A percentile compares a stretch with the other conserved stretches of the same genome.
phyloP scores from a whole-genome alignment of 805 yeast species.

The Candida ulmi region DNA sequence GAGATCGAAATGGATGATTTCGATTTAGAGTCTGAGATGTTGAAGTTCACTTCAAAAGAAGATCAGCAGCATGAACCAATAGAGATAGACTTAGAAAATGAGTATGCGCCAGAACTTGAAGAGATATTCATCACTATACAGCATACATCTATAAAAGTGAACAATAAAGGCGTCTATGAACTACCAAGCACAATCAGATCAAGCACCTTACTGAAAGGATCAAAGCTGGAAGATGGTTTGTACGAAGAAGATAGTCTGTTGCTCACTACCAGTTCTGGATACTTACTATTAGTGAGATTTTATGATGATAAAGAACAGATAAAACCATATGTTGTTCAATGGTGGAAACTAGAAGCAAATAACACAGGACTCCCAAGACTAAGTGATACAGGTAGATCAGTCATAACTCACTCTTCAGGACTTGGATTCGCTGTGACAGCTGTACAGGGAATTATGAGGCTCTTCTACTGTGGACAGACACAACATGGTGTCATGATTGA shows the following conservation, averaged over 20 bases:
- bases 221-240: conserved; percentile 2
- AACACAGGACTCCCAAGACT: conserved; percentile 14
- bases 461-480: conserved; percentile 32
- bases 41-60: conserved; percentile 9
- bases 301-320: conserved; percentile 17
- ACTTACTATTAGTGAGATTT: conserved; percentile 32
- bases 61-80: background rate
- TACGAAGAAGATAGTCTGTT: conserved; percentile 32
- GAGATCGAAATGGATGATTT: conserved; percentile 16
- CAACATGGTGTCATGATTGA: conserved; percentile 32
- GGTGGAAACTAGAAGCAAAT: conserved; percentile 34
- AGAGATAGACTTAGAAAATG: conserved; percentile 2
- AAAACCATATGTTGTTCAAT: conserved; percentile 41
- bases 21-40: conserved; percentile 16
- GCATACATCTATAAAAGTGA: conserved; percentile 10
- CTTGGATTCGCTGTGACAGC: conserved; percentile 34
- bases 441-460: conserved; percentile 30
- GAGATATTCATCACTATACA: conserved; percentile 12
- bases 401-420: conserved; percentile 34
- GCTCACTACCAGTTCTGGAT: conserved; percentile 33
- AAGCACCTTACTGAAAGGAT: conserved; percentile 13
- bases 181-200: conserved; percentile 14
- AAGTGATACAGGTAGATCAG: conserved; percentile 20
- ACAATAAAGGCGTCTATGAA: conserved; percentile 8
- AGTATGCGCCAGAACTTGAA: conserved; percentile 9